Evolutionary conservation across 768 basidiomycete genomes (phyloP).

Genomic region (Leccinum boreale): DNA sequence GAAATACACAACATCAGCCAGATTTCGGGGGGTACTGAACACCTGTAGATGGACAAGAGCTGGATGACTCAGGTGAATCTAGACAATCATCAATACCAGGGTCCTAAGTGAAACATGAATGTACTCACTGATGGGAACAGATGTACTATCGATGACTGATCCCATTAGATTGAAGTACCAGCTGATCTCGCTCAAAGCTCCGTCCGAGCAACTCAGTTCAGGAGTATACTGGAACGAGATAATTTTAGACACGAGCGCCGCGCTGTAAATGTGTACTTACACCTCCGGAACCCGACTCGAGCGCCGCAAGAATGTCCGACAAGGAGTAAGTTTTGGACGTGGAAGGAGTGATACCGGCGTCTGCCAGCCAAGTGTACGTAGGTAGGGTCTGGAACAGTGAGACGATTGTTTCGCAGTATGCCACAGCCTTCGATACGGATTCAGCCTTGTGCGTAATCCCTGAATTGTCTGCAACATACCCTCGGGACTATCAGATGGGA

Average conservation of each 20-base stretch:
- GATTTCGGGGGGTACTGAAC: constrained; percentile 49
- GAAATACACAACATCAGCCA: neutral
- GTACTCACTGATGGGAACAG: constrained; percentile 55
- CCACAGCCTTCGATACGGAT: constrained; percentile 49
- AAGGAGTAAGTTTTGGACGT: constrained; percentile 55
- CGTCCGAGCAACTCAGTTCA: constrained; percentile 41
- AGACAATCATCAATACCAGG: constrained; percentile 1
- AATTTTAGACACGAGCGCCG: neutral
- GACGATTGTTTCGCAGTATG: constrained; percentile 60
- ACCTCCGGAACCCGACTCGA: constrained; percentile 54
- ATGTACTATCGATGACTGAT: constrained; percentile 63
- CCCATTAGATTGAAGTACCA: constrained; percentile 68
- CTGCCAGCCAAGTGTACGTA: constrained; percentile 67
- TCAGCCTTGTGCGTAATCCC: constrained; percentile 2
- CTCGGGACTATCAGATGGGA: constrained; percentile 53
- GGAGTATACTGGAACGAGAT: constrained; percentile 42
- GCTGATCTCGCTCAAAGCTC: constrained; percentile 42
- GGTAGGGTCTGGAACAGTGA: constrained; percentile 63
- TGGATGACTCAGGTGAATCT: constrained; percentile 50
- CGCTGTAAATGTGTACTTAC: constrained; percentile 9
- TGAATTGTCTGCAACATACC: constrained; percentile 35
- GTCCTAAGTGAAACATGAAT: neutral
- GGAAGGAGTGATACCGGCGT: constrained; percentile 75
- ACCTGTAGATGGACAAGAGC: constrained; percentile 50
- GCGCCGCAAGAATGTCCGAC: constrained; percentile 48